Evolutionary conservation across 2,329 filamentous ascomycete genomes (phyloP), one percentile per base, ranked within the genome.

Genomic region (Pseudogymnoascus sp.): DNA sequence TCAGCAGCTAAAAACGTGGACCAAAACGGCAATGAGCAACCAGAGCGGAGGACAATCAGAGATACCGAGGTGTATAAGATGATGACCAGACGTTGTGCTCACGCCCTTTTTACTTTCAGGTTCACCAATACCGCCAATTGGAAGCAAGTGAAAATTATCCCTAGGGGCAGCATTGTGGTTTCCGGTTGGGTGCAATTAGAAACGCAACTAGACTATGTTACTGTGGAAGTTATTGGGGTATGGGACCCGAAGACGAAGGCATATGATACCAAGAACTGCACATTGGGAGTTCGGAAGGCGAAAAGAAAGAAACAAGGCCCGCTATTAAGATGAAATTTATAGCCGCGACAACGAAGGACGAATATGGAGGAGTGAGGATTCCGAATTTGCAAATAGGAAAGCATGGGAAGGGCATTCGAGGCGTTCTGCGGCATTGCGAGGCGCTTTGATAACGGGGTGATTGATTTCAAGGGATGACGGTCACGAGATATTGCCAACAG

Each of bases 181-280:
- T 80, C 80, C 15, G 84, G 84, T 0, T 70, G 85, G 10, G 78
- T 87, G 1, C 81, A 85, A 65, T 64, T 86, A 1, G 75, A 79
- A 42, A 77, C 81, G 1, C 71, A 78, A 1, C 77, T 73, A 21
- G 78, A 78, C 0, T 75, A 75, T 60, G 70, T 86, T 62, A 77
- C 79, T 2, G 74, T 86, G 11, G 80, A 84, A 64, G 82, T 83
- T 1, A 64, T 73, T 10, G 80, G 77, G 1, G 83, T 79, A 72
- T 87, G 82, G 72, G 78, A 87, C 69, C 83, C 84, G 1, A 81
- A 83, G 70, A 79, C 77, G 42, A 77, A 77, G 65, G 75, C 64
- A 10, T 74, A 68, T 63, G 71, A 74, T 66, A 11, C 63, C 11
- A 70, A 68, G 15, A 76, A 73, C 59, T 33, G 50, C 17, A 5